Percentiles rank a stretch among this genome's conserved stretches.
phyloP scores from a whole-genome alignment of 306 rosid species.

The Cucumis cinereus region DNA sequence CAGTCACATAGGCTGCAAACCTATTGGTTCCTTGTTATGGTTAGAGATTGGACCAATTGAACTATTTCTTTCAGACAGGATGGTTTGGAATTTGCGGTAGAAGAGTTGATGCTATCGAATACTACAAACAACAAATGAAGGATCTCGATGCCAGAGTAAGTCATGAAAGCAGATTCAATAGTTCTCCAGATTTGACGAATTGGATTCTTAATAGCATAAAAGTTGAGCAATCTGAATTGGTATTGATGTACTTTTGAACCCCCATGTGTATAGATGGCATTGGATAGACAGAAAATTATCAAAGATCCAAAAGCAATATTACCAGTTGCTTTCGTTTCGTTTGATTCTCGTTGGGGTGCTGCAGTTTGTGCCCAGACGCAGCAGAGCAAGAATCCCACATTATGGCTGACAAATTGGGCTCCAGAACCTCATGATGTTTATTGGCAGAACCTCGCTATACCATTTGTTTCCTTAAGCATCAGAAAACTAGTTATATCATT shows the following conservation, averaged over 20 bases:
- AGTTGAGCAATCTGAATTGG: background rate
- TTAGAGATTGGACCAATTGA: conserved; percentile 9
- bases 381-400: conserved; percentile 85
- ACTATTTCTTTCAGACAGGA: conserved; percentile 42
- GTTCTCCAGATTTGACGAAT: background rate
- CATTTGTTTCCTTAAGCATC: conserved; percentile 77
- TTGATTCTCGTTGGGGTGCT: conserved; percentile 89
- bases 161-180: background rate
- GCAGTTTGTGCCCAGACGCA: conserved; percentile 97
- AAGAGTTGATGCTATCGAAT: conserved; percentile 73
- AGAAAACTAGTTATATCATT: conserved; percentile 55
- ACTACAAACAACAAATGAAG: conserved; percentile 49
- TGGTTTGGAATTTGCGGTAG: conserved; percentile 53
- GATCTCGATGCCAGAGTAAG: conserved; percentile 61
- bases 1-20: background rate
- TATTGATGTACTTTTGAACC: background rate
- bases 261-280: conserved; percentile 39
- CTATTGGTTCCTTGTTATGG: background rate
- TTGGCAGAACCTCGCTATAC: conserved; percentile 87
- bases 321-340: conserved; percentile 88
- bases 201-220: background rate
- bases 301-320: conserved; percentile 62
- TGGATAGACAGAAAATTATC: conserved; percentile 68
- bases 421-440: conserved; percentile 87
- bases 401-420: conserved; percentile 94